Conservation (phyloP, 148 eudicot species). For the Camellia sinensis region DNA sequence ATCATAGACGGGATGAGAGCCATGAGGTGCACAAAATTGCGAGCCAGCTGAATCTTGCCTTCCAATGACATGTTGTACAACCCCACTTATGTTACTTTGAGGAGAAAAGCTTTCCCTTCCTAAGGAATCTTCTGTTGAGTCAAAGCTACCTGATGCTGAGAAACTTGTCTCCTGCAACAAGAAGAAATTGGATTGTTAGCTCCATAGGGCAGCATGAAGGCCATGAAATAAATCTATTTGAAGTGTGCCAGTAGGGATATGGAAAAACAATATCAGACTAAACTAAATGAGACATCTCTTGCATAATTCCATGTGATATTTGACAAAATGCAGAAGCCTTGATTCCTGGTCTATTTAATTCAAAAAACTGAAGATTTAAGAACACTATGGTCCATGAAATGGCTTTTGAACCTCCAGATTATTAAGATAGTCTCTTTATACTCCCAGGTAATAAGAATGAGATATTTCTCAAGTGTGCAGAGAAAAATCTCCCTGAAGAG, state of each 20-base stretch:
- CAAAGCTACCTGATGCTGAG: conserved; percentile 56
- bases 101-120: conserved; percentile 38
- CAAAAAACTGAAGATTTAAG: not conserved
- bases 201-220: not conserved
- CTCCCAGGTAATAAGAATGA: no score
- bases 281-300: not conserved
- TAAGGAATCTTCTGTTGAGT: conserved; percentile 46
- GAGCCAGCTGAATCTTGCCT: conserved; percentile 42
- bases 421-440: no score
- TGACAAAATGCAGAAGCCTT: not conserved
- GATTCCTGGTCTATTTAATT: not conserved
- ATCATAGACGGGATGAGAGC: conserved; percentile 24
- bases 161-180: conserved; percentile 53
- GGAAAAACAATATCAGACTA: not conserved
- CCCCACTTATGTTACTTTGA: conserved; percentile 24
- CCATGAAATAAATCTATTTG: not conserved
- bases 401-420: no score
- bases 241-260: not conserved
- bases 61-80: conserved; percentile 26
- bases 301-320: not conserved
- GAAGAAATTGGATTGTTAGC: not conserved
- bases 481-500: no score
- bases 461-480: no score
- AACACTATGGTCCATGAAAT: no score
- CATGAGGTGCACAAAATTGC: conserved; percentile 28